Evolutionary conservation across 148 eudicot genomes (phyloP).

Genomic region (Salicornia ramosissima): DNA sequence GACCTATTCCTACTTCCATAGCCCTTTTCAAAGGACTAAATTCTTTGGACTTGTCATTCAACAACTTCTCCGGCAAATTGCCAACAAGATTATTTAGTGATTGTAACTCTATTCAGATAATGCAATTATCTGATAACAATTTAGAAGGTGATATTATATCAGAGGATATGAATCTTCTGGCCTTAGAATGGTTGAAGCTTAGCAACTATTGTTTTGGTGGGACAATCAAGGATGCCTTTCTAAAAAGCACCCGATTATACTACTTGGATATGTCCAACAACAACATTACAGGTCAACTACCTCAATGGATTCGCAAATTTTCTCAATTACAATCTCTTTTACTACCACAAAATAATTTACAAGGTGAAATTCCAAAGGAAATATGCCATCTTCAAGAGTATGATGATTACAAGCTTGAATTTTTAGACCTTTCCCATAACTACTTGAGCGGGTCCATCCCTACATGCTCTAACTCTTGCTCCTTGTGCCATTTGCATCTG

Average conservation of each 20-base stretch:
- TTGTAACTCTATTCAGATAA: neutral
- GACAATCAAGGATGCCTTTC: neutral
- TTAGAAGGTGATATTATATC: conserved; percentile 1
- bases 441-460: conserved; percentile 14
- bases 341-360: conserved; percentile 5
- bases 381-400: neutral
- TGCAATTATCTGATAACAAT: neutral
- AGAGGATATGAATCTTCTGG: conserved; percentile 4
- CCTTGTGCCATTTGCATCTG: neutral
- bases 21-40: neutral
- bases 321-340: neutral
- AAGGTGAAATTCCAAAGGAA: conserved; percentile 4
- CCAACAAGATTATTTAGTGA: neutral
- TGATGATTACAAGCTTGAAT: neutral
- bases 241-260: neutral
- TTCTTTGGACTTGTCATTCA: conserved; percentile 18
- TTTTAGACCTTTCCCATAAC: conserved; percentile 20
- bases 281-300: neutral
- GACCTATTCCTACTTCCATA: conserved; percentile 9
- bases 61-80: conserved; percentile 16
- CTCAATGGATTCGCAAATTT: conserved; percentile 5
- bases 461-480: conserved; percentile 10
- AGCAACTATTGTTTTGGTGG: conserved; percentile 1
- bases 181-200: neutral
- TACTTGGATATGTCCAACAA: conserved; percentile 21